Evolutionary conservation across 2,329 filamentous ascomycete species (phyloP).

Genomic region (Exophiala sideris): DNA sequence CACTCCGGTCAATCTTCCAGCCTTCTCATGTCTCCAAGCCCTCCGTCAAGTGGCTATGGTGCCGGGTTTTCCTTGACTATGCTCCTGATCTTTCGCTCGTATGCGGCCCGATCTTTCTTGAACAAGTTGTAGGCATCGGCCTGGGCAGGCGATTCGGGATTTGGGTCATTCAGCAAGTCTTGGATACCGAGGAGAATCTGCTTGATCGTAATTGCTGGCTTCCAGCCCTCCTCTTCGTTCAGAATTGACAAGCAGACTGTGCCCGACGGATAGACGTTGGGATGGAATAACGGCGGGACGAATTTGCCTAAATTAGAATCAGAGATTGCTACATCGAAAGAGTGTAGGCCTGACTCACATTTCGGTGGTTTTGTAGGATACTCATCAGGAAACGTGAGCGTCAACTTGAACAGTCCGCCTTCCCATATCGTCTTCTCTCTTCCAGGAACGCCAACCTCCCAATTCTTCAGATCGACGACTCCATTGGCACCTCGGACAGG

Average conservation of each 20-base stretch:
- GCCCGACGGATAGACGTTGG: constrained; percentile 96
- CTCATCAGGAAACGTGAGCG: constrained; percentile 90
- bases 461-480: constrained; percentile 85
- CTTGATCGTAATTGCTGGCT: constrained; percentile 96
- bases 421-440: constrained; percentile 98
- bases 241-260: constrained; percentile 96
- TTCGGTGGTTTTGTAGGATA: constrained; percentile 99
- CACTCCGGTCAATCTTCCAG: too few relatives aligned
- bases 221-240: constrained; percentile 98
- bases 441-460: constrained; percentile 95
- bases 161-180: constrained; percentile 91
- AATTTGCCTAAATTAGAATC: constrained; percentile 72
- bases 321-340: constrained; percentile 13
- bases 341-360: constrained; percentile 58
- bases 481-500: constrained; percentile 71
- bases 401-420: constrained; percentile 93
- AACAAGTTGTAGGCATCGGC: constrained; percentile 96
- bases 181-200: constrained; percentile 96
- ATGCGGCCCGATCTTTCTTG: constrained; percentile 82
- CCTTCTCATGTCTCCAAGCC: too few relatives aligned
- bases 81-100: constrained; percentile 81
- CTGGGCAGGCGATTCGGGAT: constrained; percentile 93
- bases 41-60: constrained; percentile 31
- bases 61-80: constrained; percentile 88
- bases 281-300: constrained; percentile 90